Base-by-base conservation (phyloP, 2,329 filamentous ascomycete species). In the Aureobasidium sp. region DNA sequence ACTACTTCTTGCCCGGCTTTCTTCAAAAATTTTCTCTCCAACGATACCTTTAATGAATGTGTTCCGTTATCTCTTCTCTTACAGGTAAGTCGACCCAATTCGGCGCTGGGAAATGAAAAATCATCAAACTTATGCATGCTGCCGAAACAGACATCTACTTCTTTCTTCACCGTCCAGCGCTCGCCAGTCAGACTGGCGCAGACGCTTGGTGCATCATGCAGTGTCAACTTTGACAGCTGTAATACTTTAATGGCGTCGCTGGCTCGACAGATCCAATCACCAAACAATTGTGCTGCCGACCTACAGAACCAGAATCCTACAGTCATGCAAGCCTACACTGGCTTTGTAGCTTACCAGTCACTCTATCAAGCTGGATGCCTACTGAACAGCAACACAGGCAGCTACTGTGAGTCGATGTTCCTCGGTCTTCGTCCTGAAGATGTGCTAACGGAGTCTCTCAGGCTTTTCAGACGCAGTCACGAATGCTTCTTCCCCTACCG, bases 41-140 rank as follows among this genome's bases (percentile, higher is more conserved):
- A 90, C 70, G 71, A 81, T 6, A 85, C 83, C 3, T 91, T 94
- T 68, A 82, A 84, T 67, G 73, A 81, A 57, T 97, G 93, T 76
- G 85, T 92, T 67, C 90, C 93, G 0, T 80, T 97, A 63, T 96
- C 92, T 1, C 80, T 96, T 69, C 83, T 97, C 66, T 79, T 97
- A 10, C 85, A 89, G 79, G 89, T 90, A 77, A 71, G 83, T 71
- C 46, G 20, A 20, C 41, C 13, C 3, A 4, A 43, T 3, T 24
- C n/a, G 3, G 12, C n/a, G 34, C 47, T 37, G 5, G 2, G 8
- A 51, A 13, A 12, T 10, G 12, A 8, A 9, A 37, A 2, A 9
- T 34, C 29, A 24, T 51, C 29, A 36, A 51, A 36, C 47, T 36
- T 5, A 51, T 36, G 5, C 13, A 32, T 13, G 15, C 8, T 36